Evolutionary conservation across 1,284 basidiomycete species (phyloP).

Genomic region (Irpex lacteus): DNA sequence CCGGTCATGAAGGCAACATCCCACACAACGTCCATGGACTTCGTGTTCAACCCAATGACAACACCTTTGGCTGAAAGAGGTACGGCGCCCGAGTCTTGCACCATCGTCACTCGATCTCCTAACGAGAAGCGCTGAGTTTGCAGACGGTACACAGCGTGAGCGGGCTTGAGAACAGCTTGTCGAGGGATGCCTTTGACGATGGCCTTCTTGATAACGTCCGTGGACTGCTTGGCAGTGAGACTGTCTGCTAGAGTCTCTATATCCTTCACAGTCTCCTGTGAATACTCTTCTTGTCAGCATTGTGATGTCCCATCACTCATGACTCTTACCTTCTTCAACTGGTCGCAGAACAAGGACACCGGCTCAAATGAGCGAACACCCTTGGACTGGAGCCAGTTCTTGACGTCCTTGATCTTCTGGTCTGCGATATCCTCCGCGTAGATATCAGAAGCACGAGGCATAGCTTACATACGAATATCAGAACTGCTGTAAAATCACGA

Average conservation of each 20-base stretch:
- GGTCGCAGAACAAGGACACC: conserved; percentile 90
- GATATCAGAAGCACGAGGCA: conserved; percentile 73
- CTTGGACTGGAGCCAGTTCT: conserved; percentile 84
- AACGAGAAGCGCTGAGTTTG: conserved; percentile 89
- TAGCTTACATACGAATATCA: conserved; percentile 43
- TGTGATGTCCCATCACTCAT: neutral
- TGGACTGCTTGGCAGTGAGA: conserved; percentile 59
- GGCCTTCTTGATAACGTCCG: conserved; percentile 78
- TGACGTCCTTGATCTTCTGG: conserved; percentile 72
- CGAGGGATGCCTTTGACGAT: conserved; percentile 91
- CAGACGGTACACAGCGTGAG: conserved; percentile 86
- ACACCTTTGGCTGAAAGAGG: conserved; percentile 92
- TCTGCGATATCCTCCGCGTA: conserved; percentile 70
- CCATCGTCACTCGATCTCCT: conserved; percentile 96
- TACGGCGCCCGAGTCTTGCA: conserved; percentile 92
- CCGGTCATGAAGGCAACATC: conserved; percentile 96
- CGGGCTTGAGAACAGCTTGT: conserved; percentile 93
- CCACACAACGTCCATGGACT: conserved; percentile 95
- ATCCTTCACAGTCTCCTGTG: conserved; percentile 72
- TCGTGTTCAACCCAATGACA: conserved; percentile 84
- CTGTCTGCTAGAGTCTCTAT: conserved; percentile 77
- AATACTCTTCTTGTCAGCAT: neutral
- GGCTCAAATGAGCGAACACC: conserved; percentile 91
- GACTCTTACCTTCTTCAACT: conserved; percentile 73
- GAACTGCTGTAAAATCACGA: neutral